phyloP scores from a whole-genome alignment of 2,329 filamentous ascomycete species.

The Aspergillus udagawae region DNA sequence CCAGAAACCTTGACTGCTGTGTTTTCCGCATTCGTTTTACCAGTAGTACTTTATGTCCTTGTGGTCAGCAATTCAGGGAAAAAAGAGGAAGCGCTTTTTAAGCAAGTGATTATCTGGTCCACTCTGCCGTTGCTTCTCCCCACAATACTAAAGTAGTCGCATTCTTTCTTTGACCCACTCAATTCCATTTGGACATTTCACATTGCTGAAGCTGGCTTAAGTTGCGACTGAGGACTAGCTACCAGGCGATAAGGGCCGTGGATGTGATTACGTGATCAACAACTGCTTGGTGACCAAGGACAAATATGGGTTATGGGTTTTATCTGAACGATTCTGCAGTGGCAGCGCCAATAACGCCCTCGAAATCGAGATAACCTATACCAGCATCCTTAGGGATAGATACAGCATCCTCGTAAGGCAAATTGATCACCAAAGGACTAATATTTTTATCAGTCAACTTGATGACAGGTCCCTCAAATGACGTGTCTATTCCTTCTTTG shows the following conservation, averaged over 20 bases:
- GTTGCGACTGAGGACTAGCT: too few species aligned
- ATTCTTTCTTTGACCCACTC: neutral
- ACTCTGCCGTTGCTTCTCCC: neutral
- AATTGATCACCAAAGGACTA: neutral
- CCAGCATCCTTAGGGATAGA: too few species aligned
- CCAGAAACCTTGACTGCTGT: neutral
- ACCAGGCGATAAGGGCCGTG: neutral
- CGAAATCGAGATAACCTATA: neutral
- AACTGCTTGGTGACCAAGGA: too few species aligned
- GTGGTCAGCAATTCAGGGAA: neutral
- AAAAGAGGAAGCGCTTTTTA: neutral
- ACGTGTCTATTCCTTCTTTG: neutral
- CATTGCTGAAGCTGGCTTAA: too few species aligned
- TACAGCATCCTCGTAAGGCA: too few species aligned
- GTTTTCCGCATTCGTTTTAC: neutral
- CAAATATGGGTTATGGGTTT: neutral
- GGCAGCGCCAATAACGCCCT: neutral
- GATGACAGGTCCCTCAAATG: neutral
- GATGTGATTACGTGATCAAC: too few species aligned
- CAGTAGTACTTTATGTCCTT: too few species aligned
- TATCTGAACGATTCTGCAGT: neutral
- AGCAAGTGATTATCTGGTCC: neutral
- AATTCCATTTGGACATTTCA: neutral
- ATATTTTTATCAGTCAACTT: neutral
- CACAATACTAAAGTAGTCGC: neutral